A percentile compares a stretch with the other conserved stretches of the same genome.
phyloP scores from a whole-genome alignment of 163 green algal species.

The Scenedesmus sp. region DNA sequence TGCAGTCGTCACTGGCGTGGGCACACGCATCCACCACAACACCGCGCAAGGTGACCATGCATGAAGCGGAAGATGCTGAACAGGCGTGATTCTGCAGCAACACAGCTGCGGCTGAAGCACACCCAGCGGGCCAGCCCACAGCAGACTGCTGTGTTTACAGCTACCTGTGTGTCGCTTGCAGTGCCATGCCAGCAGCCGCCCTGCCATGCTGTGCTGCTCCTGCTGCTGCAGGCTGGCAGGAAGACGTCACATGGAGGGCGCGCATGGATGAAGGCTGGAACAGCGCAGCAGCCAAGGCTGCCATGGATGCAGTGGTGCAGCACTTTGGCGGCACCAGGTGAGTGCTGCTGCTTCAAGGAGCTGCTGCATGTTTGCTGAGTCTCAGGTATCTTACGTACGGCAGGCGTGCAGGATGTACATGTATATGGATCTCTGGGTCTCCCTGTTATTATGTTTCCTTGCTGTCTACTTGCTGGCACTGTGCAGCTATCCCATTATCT shows the following conservation, averaged over 20 bases:
- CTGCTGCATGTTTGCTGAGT: background rate
- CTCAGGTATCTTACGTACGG: too few species aligned
- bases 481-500: background rate
- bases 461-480: background rate
- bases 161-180: background rate
- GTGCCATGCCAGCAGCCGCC: background rate
- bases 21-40: conserved; percentile 4
- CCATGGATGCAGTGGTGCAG: background rate
- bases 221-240: conserved; percentile 34
- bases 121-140: background rate
- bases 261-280: conserved; percentile 37
- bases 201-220: conserved; percentile 7
- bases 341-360: background rate
- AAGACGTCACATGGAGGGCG: conserved; percentile 28
- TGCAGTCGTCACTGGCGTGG: conserved; percentile 20
- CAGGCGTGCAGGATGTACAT: background rate
- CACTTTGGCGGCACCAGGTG: background rate
- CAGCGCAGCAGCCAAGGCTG: background rate
- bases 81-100: background rate
- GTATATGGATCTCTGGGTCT: too few species aligned
- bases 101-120: background rate
- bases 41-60: background rate
- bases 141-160: background rate
- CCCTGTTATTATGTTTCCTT: too few species aligned
- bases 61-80: background rate